Evolutionary conservation across 148 eudicot genomes (phyloP).

Genomic region (Hydrangea macrophylla): DNA sequence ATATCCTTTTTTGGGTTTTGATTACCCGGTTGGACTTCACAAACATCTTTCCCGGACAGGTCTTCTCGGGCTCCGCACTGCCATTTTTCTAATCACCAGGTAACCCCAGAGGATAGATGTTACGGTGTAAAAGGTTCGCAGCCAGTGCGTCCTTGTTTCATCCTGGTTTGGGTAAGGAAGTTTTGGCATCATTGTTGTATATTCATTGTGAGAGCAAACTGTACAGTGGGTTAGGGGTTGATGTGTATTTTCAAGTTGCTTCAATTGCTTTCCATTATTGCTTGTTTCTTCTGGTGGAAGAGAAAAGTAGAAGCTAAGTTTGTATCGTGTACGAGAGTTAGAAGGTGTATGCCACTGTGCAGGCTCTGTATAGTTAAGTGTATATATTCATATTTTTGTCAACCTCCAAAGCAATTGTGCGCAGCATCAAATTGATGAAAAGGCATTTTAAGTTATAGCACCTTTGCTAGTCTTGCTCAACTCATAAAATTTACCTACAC

Average conservation of each 20-base stretch:
- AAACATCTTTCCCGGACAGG: not conserved
- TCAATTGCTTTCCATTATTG: no score
- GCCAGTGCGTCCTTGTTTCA: slow-evolving; percentile 15
- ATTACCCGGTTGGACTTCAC: not conserved
- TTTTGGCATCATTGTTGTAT: slow-evolving; percentile 67
- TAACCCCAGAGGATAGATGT: slow-evolving; percentile 15
- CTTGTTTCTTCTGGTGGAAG: slow-evolving; percentile 16
- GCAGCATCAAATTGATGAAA: slow-evolving; percentile 11
- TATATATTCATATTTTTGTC: slow-evolving; percentile 42
- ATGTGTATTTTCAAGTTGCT: no score
- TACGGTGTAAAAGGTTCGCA: slow-evolving; percentile 21
- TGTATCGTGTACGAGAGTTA: slow-evolving; percentile 45
- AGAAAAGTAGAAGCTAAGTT: slow-evolving; percentile 24
- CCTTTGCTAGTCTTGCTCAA: not conserved
- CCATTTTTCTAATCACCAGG: slow-evolving; percentile 6
- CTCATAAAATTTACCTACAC: not conserved
- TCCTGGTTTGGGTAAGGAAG: slow-evolving; percentile 26
- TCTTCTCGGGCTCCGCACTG: slow-evolving; percentile 14
- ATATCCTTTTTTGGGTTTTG: slow-evolving; percentile 3
- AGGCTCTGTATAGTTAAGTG: slow-evolving; percentile 54
- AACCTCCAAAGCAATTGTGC: slow-evolving; percentile 22
- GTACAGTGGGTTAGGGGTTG: slow-evolving; percentile 60
- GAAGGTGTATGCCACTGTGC: slow-evolving; percentile 40
- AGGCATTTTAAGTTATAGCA: slow-evolving; percentile 5
- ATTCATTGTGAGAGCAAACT: slow-evolving; percentile 52